phyloP scores from a whole-genome alignment of 495 filamentous ascomycete species.

The Neurospora sp. region DNA sequence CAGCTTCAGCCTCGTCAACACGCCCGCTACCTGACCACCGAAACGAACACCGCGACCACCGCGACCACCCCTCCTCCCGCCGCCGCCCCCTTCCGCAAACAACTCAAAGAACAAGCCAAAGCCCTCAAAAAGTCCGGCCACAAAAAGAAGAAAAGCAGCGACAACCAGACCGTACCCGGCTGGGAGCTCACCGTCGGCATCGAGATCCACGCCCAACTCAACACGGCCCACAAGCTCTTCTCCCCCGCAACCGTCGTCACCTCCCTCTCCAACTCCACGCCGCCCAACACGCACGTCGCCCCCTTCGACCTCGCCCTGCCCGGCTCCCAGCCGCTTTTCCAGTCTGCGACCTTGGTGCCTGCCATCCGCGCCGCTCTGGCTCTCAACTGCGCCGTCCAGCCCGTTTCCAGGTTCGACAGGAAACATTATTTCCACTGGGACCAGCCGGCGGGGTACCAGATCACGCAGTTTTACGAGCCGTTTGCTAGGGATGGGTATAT shows the following conservation, averaged over 20 bases:
- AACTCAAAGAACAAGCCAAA: conserved; percentile 65
- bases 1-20: not conserved
- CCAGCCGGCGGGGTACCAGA: conserved; percentile 91
- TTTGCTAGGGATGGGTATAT: conserved; percentile 73
- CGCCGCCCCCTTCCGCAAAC: conserved; percentile 54
- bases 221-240: conserved; percentile 79
- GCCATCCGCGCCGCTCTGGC: conserved; percentile 83
- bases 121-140: conserved; percentile 27
- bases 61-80: not conserved
- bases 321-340: conserved; percentile 79
- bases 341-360: conserved; percentile 73
- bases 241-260: conserved; percentile 50
- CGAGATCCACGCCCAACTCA: conserved; percentile 94
- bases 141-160: conserved; percentile 27
- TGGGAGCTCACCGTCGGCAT: conserved; percentile 95
- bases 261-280: conserved; percentile 45
- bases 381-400: conserved; percentile 67
- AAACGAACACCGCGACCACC: not conserved
- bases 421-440: conserved; percentile 99
- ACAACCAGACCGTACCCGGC: conserved; percentile 43
- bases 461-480: conserved; percentile 90
- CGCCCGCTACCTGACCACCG: not conserved
- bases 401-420: conserved; percentile 60
- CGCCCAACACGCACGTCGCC: conserved; percentile 76
- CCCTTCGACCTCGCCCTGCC: conserved; percentile 85